Evolutionary conservation across 352 stramenopile genomes (phyloP).

Genomic region (Pythium plurisporium): DNA sequence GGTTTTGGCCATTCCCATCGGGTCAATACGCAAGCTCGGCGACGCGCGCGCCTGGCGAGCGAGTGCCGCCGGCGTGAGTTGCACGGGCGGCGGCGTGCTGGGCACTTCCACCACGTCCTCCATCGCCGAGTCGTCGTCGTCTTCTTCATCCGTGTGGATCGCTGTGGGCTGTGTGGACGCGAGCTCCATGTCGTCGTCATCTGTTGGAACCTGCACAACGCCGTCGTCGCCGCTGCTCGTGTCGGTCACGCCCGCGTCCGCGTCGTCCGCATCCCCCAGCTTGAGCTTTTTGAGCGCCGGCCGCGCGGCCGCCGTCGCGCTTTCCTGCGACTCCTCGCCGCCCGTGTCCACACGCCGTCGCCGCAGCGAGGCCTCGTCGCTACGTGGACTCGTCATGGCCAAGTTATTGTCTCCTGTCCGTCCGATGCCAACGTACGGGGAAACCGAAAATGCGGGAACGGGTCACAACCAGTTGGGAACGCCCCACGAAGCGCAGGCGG

Average conservation of each 20-base stretch:
- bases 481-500: too few species aligned
- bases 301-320: not conserved
- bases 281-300: conserved; percentile 18
- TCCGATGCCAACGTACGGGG: too few species aligned
- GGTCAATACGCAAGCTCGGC: conserved; percentile 19
- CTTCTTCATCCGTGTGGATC: conserved; percentile 16
- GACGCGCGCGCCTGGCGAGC: conserved; percentile 10
- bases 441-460: too few species aligned
- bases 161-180: conserved; percentile 7
- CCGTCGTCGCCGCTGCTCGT: conserved; percentile 12
- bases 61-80: conserved; percentile 17
- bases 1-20: conserved; percentile 18
- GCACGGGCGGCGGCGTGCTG: conserved; percentile 20
- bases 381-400: conserved; percentile 7
- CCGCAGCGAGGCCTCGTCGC: conserved; percentile 8
- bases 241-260: conserved; percentile 4
- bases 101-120: conserved; percentile 14
- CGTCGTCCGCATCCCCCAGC: conserved; percentile 1
- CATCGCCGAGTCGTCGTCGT: conserved; percentile 14
- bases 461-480: too few species aligned
- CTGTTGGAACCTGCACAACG: not conserved
- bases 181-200: conserved; percentile 21
- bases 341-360: conserved; percentile 9
- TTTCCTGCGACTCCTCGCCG: not conserved
- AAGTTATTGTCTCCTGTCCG: too few species aligned